Percentiles rank a stretch among this genome's conserved stretches.
Evolutionary conservation across 2,329 filamentous ascomycete genomes (phyloP).

Genomic region (Aspergillus sergii): DNA sequence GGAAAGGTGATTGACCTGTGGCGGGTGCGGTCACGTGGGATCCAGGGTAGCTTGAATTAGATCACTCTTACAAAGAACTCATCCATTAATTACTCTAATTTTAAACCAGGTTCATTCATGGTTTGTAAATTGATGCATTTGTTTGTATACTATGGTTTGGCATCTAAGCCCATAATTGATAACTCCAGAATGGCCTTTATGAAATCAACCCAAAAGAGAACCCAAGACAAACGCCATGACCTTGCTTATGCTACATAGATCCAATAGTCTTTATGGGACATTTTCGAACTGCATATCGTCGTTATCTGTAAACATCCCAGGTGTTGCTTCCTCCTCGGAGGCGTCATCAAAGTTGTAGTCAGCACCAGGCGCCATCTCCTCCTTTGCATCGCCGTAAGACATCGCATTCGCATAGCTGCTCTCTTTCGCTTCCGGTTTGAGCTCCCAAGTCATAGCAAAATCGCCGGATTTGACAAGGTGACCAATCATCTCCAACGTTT

Average conservation of each 20-base stretch:
- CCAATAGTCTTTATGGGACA: slow-evolving; percentile 51
- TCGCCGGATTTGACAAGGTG: slow-evolving; percentile 78
- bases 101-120: background rate
- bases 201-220: slow-evolving; percentile 11
- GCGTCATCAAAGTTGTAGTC: slow-evolving; percentile 52
- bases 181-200: slow-evolving; percentile 17
- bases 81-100: background rate
- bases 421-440: slow-evolving; percentile 70
- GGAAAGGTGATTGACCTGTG: background rate
- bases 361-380: slow-evolving; percentile 52
- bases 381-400: slow-evolving; percentile 52
- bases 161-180: slow-evolving; percentile 10
- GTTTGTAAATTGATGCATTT: background rate
- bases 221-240: slow-evolving; percentile 25
- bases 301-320: slow-evolving; percentile 59
- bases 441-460: slow-evolving; percentile 82
- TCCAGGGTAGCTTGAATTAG: background rate
- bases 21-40: slow-evolving; percentile 7
- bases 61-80: background rate
- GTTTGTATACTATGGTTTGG: slow-evolving; percentile 1
- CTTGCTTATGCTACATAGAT: slow-evolving; percentile 30
- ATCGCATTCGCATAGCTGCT: slow-evolving; percentile 49
- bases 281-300: slow-evolving; percentile 80
- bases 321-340: slow-evolving; percentile 53
- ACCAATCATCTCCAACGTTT: slow-evolving; percentile 80